These are phyloP conservation scores for Fagus crenata DNA, from an alignment of 306 rosid genomes.

Conservation along the genomic window DNA sequence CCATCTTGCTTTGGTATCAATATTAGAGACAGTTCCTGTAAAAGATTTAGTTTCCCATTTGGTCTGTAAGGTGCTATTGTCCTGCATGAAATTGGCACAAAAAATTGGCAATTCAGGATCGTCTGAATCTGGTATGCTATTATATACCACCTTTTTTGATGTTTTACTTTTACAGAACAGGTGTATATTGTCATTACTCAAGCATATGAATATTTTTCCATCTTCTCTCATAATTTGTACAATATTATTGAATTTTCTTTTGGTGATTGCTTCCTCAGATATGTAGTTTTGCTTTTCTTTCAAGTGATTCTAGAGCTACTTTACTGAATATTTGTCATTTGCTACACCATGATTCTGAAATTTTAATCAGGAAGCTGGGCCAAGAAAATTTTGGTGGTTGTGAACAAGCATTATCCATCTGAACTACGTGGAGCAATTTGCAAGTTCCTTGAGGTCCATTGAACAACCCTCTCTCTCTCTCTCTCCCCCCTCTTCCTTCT, in stretches of 20 bases:
- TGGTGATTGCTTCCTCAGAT: constrained; percentile 1
- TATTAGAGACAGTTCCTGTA: constrained; percentile 63
- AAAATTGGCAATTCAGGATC: constrained; percentile 43
- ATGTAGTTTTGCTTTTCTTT: not conserved
- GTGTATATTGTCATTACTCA: constrained; percentile 6
- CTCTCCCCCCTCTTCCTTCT: constrained; percentile 13
- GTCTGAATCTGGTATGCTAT: constrained; percentile 50
- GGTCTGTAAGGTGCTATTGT: constrained; percentile 56
- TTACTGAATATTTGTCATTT: not conserved
- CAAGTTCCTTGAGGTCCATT: constrained; percentile 69
- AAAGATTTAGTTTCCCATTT: constrained; percentile 50
- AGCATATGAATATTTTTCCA: not conserved
- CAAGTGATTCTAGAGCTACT: not conserved
- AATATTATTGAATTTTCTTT: not conserved
- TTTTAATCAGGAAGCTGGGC: constrained; percentile 67
- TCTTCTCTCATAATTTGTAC: not conserved
- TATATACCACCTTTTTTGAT: not conserved
- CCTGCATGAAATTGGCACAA: constrained; percentile 59
- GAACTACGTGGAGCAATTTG: constrained; percentile 68
- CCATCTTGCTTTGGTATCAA: constrained; percentile 58
- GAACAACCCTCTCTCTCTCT: not conserved
- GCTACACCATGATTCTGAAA: constrained; percentile 18
- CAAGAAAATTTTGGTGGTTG: constrained; percentile 55
- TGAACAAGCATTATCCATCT: constrained; percentile 68
- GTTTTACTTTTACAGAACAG: not conserved